These are phyloP conservation scores for Leccinum subrobustum DNA, from an alignment of 1,284 basidiomycete genomes.

Conservation along the genomic window DNA sequence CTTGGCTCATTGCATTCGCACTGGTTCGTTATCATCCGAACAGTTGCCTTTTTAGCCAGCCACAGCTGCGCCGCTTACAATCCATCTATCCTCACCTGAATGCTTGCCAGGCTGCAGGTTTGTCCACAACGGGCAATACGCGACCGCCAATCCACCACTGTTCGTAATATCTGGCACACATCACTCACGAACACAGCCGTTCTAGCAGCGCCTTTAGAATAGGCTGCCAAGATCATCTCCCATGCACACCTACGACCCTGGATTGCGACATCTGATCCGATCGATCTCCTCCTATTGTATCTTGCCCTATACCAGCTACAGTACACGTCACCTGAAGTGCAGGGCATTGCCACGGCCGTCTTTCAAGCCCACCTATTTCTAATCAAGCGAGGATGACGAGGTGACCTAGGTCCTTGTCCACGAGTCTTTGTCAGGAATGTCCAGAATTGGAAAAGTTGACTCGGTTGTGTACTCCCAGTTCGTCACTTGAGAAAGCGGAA, in stretches of 20 bases:
- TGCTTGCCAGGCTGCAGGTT: background rate
- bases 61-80: conserved; percentile 5
- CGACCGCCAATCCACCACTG: background rate
- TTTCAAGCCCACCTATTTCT: conserved; percentile 1
- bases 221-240: background rate
- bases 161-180: background rate
- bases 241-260: background rate
- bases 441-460: background rate
- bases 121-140: background rate
- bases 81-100: background rate
- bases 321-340: conserved; percentile 6
- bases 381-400: conserved; percentile 17
- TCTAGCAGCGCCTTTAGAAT: background rate
- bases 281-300: conserved; percentile 19
- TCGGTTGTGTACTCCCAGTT: background rate
- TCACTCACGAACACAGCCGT: background rate
- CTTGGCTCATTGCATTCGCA: background rate
- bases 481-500: conserved; percentile 2
- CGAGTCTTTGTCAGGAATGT: background rate
- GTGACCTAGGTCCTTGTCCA: conserved; percentile 27
- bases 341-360: conserved; percentile 4
- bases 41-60: background rate
- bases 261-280: conserved; percentile 19
- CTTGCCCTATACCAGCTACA: conserved; percentile 10
- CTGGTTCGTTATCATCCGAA: conserved; percentile 5